Conservation (phyloP, 805 yeast genomes). For the Metschnikowia proteae region DNA sequence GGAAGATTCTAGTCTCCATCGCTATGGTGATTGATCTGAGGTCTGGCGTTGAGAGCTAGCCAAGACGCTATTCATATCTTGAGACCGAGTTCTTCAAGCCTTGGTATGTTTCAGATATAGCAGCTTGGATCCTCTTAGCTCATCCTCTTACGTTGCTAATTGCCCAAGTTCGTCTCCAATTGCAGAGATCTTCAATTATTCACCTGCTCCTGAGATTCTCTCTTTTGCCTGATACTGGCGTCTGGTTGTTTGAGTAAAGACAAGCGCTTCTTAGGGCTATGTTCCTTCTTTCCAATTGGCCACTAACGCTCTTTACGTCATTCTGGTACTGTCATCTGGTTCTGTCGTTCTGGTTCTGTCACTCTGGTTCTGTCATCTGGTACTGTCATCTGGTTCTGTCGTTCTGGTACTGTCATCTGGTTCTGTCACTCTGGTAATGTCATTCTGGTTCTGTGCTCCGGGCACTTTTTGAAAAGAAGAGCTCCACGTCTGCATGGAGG, state of each 20-base stretch:
- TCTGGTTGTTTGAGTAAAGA: constrained; percentile 22
- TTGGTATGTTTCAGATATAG: constrained; percentile 8
- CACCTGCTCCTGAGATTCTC: constrained; percentile 12
- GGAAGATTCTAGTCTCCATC: not conserved
- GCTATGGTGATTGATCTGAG: not conserved
- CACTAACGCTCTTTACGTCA: constrained; percentile 21
- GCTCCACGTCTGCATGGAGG: constrained; percentile 40
- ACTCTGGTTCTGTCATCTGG: constrained; percentile 8
- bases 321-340: no score
- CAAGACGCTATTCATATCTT: constrained; percentile 1
- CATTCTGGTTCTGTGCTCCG: constrained; percentile 14
- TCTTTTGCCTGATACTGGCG: constrained; percentile 19
- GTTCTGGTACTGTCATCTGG: no score
- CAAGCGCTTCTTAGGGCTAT: constrained; percentile 20
- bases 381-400: no score
- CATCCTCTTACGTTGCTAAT: constrained; percentile 6
- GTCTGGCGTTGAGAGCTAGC: not conserved
- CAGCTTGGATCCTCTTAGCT: constrained; percentile 11
- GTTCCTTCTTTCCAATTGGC: constrained; percentile 19
- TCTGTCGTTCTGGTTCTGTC: constrained; percentile 6
- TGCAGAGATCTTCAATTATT: constrained; percentile 1
- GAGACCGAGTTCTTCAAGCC: constrained; percentile 4
- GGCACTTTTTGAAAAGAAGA: constrained; percentile 29
- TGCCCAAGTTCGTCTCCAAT: constrained; percentile 15
- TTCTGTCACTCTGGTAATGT: no score